Base-by-base conservation (phyloP, 352 stramenopile species). In the Halophytophthora polymorphica region DNA sequence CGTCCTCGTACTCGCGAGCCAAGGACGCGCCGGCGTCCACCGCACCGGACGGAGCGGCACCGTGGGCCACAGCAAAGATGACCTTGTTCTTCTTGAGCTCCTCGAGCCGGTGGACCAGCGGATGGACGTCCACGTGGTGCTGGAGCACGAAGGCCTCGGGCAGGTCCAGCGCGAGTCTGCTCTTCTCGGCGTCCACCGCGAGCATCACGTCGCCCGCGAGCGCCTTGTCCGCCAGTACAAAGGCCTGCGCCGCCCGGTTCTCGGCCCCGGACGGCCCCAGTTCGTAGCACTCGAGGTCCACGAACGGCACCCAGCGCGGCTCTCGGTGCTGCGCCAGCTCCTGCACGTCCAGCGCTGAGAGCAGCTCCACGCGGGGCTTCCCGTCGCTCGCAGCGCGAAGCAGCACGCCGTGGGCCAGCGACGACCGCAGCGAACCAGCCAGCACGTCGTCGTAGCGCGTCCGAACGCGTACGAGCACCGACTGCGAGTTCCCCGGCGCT, bases 91-190 rank as follows among this genome's bases (percentile, higher is more conserved):
- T 73, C 54, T 88, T 87, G 14, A 87, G 23, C 15, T 81, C 77
- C 40, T 86, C 62, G 0, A 93, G 50, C 1, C 82, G 77, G 18
- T 68, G 54, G 1, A 93, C 61, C 2, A 86, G 59, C 1, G 72
- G 78, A 12, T 84, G 58, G n/a, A 89, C 54, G 18, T 93, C 83
- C 12, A 88, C 56, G 19, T 84, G 61, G 43, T 79, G 64, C 41
- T 80, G 79, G 21, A 69, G 53, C 19, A 93, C 77, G 44, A 91
- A 91, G 1, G 61, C 76, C 53, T 93, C 71, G 10, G 83, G 83
- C 14, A 93, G 46, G 50, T 89, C 61, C 22, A 93, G 45, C 12
- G 66, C 41, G 8, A 91, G 25, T 18, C 71, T 76, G 31, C 59
- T 77, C 6, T 65, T 69, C 1, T 82, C 63, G 0, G 70, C 22